Percentiles rank a stretch among this genome's conserved stretches.
phyloP scores from a whole-genome alignment of 1,284 basidiomycete species.

The Coriolopsis trogii region DNA sequence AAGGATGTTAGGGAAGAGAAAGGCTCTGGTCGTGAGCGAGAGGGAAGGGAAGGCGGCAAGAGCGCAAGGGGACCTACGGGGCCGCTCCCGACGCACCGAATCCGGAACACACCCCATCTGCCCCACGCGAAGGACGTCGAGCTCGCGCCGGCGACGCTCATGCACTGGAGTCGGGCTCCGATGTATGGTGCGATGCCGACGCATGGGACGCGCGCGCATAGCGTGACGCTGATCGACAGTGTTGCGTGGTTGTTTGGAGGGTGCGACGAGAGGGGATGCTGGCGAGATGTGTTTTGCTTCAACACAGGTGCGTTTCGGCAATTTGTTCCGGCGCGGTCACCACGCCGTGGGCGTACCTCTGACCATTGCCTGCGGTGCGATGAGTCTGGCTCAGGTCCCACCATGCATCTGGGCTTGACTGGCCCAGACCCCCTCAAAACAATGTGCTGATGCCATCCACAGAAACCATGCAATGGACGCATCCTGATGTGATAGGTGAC shows the following conservation, averaged over 20 bases:
- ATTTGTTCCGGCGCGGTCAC: too few relatives aligned
- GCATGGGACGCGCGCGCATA: slow-evolving; percentile 83
- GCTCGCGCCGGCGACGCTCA: slow-evolving; percentile 58
- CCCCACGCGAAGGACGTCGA: slow-evolving; percentile 60
- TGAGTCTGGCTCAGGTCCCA: too few relatives aligned
- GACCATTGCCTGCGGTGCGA: too few relatives aligned
- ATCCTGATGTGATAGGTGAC: slow-evolving; percentile 75
- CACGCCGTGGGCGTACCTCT: too few relatives aligned
- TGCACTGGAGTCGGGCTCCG: slow-evolving; percentile 89
- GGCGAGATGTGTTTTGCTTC: slow-evolving; percentile 83
- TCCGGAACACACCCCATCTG: slow-evolving; percentile 46
- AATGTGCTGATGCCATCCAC: neutral
- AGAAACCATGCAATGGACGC: slow-evolving; percentile 93
- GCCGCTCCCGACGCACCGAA: slow-evolving; percentile 15
- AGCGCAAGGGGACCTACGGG: too few relatives aligned
- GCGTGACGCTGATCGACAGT: slow-evolving; percentile 81
- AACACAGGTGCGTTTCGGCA: slow-evolving; percentile 72
- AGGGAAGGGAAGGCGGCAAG: slow-evolving; percentile 16
- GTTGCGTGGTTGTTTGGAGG: slow-evolving; percentile 90
- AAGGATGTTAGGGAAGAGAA: slow-evolving; percentile 17
- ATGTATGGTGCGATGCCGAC: slow-evolving; percentile 77
- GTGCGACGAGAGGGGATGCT: slow-evolving; percentile 79
- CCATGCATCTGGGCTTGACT: neutral
- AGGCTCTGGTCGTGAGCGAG: slow-evolving; percentile 17
- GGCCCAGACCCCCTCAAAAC: too few relatives aligned